phyloP scores from a whole-genome alignment of 1,284 basidiomycete species.

The Rhodotorula sp. region DNA sequence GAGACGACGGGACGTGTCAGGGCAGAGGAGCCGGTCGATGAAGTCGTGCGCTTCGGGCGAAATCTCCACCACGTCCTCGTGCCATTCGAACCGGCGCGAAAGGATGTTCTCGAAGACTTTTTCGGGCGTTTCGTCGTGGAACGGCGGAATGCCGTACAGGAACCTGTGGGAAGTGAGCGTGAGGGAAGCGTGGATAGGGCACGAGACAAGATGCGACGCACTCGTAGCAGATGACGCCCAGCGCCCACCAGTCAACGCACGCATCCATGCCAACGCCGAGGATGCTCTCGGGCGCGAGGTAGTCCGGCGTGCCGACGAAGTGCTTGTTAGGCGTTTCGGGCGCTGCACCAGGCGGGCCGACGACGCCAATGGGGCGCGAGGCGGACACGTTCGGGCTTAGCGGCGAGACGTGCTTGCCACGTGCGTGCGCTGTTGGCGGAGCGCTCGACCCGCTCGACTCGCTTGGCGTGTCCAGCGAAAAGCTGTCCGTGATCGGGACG shows the following conservation, averaged over 20 bases:
- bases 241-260: constrained; percentile 99
- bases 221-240: constrained; percentile 98
- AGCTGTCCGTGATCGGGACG: constrained; percentile 40
- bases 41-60: constrained; percentile 86
- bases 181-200: not conserved
- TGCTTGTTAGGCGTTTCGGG: constrained; percentile 25
- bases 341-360: constrained; percentile 24
- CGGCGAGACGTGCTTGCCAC: not conserved
- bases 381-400: constrained; percentile 4
- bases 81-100: constrained; percentile 91
- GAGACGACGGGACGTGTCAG: constrained; percentile 76
- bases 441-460: constrained; percentile 76
- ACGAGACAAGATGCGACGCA: constrained; percentile 9
- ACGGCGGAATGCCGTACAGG: constrained; percentile 93
- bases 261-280: constrained; percentile 94
- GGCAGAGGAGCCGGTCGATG: constrained; percentile 82
- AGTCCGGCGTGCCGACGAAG: constrained; percentile 55
- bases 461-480: constrained; percentile 52
- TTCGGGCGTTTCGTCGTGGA: constrained; percentile 94
- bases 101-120: constrained; percentile 99
- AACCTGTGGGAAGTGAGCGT: constrained; percentile 57
- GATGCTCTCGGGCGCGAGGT: constrained; percentile 57
- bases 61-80: constrained; percentile 75
- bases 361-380: not conserved
- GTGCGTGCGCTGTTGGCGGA: constrained; percentile 2